phyloP scores from a whole-genome alignment of 2,329 filamentous ascomycete genomes.

The Botryotinia globosa region DNA sequence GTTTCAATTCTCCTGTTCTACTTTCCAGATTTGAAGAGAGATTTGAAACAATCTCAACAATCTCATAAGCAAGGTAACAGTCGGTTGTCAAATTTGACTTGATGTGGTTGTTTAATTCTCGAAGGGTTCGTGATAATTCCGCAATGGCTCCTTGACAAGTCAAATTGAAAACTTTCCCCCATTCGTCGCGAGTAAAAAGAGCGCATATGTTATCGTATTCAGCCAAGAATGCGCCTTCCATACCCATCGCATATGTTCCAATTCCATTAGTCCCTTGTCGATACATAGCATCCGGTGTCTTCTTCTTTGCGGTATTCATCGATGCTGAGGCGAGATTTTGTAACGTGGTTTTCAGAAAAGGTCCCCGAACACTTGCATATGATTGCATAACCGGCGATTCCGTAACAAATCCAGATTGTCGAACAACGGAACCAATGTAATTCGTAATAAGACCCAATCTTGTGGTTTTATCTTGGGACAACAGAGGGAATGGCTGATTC shows the following conservation, averaged over 20 bases:
- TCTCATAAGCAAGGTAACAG: constrained; percentile 92
- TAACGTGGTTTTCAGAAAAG: constrained; percentile 78
- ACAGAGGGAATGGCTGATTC: constrained; percentile 75
- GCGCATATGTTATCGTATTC: constrained; percentile 90
- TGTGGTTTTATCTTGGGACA: constrained; percentile 73
- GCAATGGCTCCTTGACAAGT: constrained; percentile 76
- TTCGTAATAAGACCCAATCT: constrained; percentile 75
- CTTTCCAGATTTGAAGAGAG: constrained; percentile 77
- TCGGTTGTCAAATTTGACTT: constrained; percentile 83
- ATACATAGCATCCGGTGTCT: constrained; percentile 77
- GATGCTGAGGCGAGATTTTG: constrained; percentile 86
- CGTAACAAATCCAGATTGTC: constrained; percentile 46
- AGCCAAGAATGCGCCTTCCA: constrained; percentile 82
- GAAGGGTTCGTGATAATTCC: constrained; percentile 80
- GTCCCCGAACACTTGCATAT: constrained; percentile 81
- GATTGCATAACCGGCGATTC: constrained; percentile 75
- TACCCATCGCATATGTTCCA: constrained; percentile 78
- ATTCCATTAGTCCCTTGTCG: constrained; percentile 87
- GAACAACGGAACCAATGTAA: constrained; percentile 64
- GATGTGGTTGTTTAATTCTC: constrained; percentile 87
- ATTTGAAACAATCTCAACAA: constrained; percentile 82
- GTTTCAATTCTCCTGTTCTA: constrained; percentile 81
- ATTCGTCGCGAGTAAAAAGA: constrained; percentile 83
- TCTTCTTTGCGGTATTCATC: constrained; percentile 77
- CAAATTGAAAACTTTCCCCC: constrained; percentile 72